Evolutionary conservation across 1,284 basidiomycete genomes (phyloP), one percentile per base, ranked within the genome.

Genomic region (Peniophora sp.): DNA sequence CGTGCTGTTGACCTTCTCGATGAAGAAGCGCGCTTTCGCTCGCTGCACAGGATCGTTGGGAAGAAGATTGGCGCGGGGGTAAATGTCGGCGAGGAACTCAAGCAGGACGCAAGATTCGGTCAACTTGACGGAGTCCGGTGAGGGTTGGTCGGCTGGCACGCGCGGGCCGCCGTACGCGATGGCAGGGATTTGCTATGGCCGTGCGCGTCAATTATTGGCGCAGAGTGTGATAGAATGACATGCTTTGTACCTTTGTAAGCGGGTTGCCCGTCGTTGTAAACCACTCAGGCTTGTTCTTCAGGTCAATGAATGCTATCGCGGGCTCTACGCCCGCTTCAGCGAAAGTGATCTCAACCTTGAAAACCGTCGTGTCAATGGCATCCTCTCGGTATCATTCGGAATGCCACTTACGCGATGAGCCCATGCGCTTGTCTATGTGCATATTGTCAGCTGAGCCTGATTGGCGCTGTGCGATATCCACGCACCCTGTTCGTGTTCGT

Each of bases 281-380:
- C 82, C 81, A 83, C 47, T 69, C 70, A 0, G 84, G 83, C 66
- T 85, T 85, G 68, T 82, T 78, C 55, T 60, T 51, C 27, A 85
- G 62, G 57, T 85, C 76, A 51, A 85, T 75, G 55, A 78, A 69
- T 54, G 68, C 79, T 24, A 68, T 61, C 24, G 70, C 74, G 58
- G 69, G 78, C 0, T 72, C 60, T 1, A 74, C 71, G 8, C 74
- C 72, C 2, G 73, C 71, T 53, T 85, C 81, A 22, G 70, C 66
- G 14, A 85, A 71, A 1, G 83, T 81, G 14, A 87, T 63, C 49
- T 81, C 77, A 11, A 74, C 72, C 71, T 84, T 32, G 18, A 14
- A 17, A n/a, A n/a, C n/a, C n/a, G n/a, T n/a, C n/a, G n/a, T n/a
- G n/a, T n/a, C n/a, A n/a, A n/a, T n/a, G n/a, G n/a, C n/a, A n/a